Base-by-base conservation (phyloP, 2,329 filamentous ascomycete species). In the Colletotrichum navitas region DNA sequence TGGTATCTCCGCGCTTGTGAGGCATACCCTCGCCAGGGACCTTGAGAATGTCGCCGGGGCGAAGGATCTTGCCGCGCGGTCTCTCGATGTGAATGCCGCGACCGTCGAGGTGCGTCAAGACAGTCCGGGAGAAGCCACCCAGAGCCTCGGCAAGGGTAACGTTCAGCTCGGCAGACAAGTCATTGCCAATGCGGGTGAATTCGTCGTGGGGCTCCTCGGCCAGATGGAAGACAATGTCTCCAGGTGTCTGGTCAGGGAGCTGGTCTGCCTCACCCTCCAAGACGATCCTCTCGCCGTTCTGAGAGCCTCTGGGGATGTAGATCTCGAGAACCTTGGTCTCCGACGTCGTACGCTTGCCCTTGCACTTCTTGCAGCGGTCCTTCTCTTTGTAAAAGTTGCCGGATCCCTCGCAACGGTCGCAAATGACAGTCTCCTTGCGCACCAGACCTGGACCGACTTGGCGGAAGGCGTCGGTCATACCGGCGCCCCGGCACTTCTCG, bases 301-400 rank as follows among this genome's bases (percentile, higher is more conserved):
- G 89, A 49, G 93, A 92, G 58, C 95, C 95, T 63, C 93, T 90
- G 12, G 95, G 94, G 72, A 99, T 97, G 84, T 98, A 98, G 63
- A 99, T 92, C 83, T 99, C 96, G 72, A 99, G 86, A 4, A 95
- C 93, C 85, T 98, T 99, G 83, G 93, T 96, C 83, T 96, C 93
- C 77, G 94, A 92, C 55, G 91, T 90, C 18, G 94, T 94, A 74
- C 94, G 90, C 81, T 93, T 93, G 78, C 96, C 96, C 84, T 98
- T 98, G 90, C 96, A 99, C 86, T 96, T 98, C 87, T 97, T 97
- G 87, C 96, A 99, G 80, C 94, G 94, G 79, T 99, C 96, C 86
- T 98, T 98, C 79, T 97, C 94, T 82, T 95, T 95, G 85, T 91
- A 97, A 78, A 95, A 91, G 78, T 91, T 91, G 7, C 96, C 96